Percentiles rank a stretch among this genome's conserved stretches.
Evolutionary conservation across 129 eudicot genomes (phyloP).

Genomic region (Pulicaria dysenterica): DNA sequence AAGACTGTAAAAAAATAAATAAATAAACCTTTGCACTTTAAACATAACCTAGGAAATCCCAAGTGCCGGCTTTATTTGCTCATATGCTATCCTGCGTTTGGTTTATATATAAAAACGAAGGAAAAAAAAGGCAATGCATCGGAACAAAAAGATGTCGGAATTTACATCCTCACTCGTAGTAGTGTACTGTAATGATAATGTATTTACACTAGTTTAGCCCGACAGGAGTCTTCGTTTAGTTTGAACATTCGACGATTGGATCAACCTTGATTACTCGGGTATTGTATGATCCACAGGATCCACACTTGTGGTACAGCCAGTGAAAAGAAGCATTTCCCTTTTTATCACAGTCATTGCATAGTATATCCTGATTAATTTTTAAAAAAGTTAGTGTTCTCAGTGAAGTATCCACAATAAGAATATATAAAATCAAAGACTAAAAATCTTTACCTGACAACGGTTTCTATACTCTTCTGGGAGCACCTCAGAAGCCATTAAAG

Average conservation of each 20-base stretch:
- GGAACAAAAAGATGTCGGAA: conserved; percentile 36
- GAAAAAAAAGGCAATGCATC: conserved; percentile 21
- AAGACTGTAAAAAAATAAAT: not conserved
- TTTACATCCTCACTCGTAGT: conserved; percentile 36
- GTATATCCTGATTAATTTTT: conserved; percentile 60
- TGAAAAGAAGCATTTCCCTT: conserved; percentile 85
- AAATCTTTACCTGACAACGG: conserved; percentile 75
- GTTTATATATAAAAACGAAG: conserved; percentile 13
- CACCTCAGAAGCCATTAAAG: conserved; percentile 89
- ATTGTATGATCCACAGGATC: conserved; percentile 84
- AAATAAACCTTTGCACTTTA: conserved; percentile 8
- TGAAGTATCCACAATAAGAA: too few species aligned
- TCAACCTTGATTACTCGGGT: conserved; percentile 90
- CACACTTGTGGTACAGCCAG: conserved; percentile 94
- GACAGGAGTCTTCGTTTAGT: conserved; percentile 23
- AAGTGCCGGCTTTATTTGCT: conserved; percentile 26
- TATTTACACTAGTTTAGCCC: conserved; percentile 33
- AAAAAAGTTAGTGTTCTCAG: not conserved
- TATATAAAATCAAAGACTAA: not conserved
- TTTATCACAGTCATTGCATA: conserved; percentile 88
- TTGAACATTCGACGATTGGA: conserved; percentile 49
- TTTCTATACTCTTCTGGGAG: conserved; percentile 89
- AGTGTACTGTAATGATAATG: conserved; percentile 6
- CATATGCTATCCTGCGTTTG: conserved; percentile 29
- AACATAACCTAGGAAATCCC: conserved; percentile 28